Percentiles rank a stretch among this genome's conserved stretches.
Evolutionary conservation across 305 asterid genomes (phyloP).

Genomic region (Fraxinus sp.): DNA sequence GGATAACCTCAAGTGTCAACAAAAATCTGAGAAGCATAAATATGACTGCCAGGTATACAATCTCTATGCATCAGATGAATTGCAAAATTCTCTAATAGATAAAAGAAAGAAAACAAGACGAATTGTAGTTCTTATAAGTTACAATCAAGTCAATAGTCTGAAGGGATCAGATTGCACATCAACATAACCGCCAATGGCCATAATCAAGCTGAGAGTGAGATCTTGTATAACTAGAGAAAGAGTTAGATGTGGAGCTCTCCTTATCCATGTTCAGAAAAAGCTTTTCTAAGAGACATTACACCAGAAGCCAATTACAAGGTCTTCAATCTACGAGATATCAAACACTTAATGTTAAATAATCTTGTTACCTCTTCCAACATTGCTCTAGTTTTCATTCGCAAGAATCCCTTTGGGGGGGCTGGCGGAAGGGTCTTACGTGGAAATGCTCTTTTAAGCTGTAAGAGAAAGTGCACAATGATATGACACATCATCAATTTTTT

Average conservation of each 20-base stretch:
- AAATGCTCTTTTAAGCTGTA: slow-evolving; percentile 77
- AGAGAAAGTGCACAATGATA: slow-evolving; percentile 26
- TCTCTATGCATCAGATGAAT: slow-evolving; percentile 18
- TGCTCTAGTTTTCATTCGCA: slow-evolving; percentile 76
- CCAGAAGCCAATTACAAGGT: background rate
- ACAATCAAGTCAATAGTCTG: slow-evolving; percentile 9
- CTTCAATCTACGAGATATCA: background rate
- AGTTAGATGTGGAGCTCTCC: background rate
- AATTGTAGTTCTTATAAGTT: slow-evolving; percentile 9
- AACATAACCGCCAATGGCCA: background rate
- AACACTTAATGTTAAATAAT: background rate
- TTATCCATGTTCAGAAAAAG: background rate
- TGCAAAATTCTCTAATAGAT: background rate
- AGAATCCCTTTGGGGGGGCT: slow-evolving; percentile 92
- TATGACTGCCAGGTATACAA: slow-evolving; percentile 14
- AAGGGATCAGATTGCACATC: background rate
- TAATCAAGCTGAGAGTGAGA: background rate
- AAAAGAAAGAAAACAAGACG: background rate
- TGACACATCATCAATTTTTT: slow-evolving; percentile 6
- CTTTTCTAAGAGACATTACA: background rate
- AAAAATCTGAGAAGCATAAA: slow-evolving; percentile 21
- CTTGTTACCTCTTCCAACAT: slow-evolving; percentile 85
- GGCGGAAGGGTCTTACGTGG: slow-evolving; percentile 76
- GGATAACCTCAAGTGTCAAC: slow-evolving; percentile 21
- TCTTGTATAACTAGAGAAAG: background rate